A percentile compares a stretch with the other conserved stretches of the same genome.
phyloP scores from a whole-genome alignment of 1,284 basidiomycete genomes.

The Tremellales sp. region DNA sequence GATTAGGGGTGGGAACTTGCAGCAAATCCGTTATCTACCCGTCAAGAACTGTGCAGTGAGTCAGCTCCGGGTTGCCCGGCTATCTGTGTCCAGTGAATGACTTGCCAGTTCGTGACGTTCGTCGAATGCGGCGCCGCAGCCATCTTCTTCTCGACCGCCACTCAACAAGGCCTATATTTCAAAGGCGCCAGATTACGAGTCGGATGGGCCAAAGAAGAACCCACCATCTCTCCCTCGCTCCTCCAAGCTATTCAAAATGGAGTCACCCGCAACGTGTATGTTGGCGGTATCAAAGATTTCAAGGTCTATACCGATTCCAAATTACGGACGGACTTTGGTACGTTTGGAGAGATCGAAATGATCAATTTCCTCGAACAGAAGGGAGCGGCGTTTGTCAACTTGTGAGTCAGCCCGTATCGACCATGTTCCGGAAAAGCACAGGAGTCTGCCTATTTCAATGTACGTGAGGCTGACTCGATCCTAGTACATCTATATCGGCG shows the following conservation, averaged over 20 bases:
- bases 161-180: conserved; percentile 65
- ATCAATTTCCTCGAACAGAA: conserved; percentile 94
- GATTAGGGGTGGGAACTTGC: conserved; percentile 80
- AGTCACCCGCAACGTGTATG: conserved; percentile 89
- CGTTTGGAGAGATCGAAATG: conserved; percentile 87
- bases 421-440: no score
- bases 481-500: conserved; percentile 71
- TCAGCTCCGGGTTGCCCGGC: background rate
- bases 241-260: conserved; percentile 82
- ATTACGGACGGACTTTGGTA: conserved; percentile 80
- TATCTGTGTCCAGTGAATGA: conserved; percentile 4
- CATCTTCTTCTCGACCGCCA: conserved; percentile 79
- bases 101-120: conserved; percentile 80
- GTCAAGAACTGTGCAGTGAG: conserved; percentile 87
- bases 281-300: conserved; percentile 88
- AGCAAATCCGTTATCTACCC: conserved; percentile 81
- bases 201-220: conserved; percentile 90
- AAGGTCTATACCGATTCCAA: conserved; percentile 79
- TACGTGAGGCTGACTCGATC: background rate
- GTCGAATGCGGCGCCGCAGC: conserved; percentile 84
- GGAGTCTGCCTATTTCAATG: no score
- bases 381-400: conserved; percentile 95
- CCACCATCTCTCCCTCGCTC: conserved; percentile 68
- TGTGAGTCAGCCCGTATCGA: conserved; percentile 44
- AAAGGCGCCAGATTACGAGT: conserved; percentile 76